Percentiles rank a stretch among this genome's conserved stretches.
phyloP scores from a whole-genome alignment of 176 grass and related monocot species.

The Cenchrus americanus region DNA sequence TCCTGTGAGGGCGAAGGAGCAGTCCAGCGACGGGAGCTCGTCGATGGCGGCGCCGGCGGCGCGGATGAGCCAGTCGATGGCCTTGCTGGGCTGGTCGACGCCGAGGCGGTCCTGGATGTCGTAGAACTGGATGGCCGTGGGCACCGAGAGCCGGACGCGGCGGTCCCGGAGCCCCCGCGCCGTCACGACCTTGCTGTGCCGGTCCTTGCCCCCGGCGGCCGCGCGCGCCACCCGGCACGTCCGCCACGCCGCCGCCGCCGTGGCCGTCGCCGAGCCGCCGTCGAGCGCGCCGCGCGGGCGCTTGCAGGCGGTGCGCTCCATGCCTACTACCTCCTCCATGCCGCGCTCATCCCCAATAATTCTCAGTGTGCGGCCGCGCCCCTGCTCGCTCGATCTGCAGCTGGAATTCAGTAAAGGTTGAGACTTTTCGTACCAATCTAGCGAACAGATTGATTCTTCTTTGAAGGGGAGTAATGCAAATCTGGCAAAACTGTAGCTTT shows the following conservation, averaged over 20 bases:
- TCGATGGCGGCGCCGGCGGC: conserved; percentile 68
- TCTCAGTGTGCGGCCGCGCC: conserved; percentile 24
- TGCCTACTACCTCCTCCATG: conserved; percentile 44
- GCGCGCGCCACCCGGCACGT: conserved; percentile 56
- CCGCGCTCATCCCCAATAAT: conserved; percentile 36
- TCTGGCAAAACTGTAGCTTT: neutral
- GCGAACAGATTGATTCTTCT: neutral
- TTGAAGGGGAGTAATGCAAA: neutral
- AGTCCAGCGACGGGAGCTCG: conserved; percentile 60
- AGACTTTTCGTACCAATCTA: conserved; percentile 1
- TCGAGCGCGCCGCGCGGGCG: conserved; percentile 21
- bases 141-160: conserved; percentile 69
- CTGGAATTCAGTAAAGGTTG: conserved; percentile 13
- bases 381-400: conserved; percentile 26
- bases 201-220: conserved; percentile 69
- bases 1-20: conserved; percentile 43
- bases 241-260: conserved; percentile 46
- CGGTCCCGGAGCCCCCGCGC: conserved; percentile 75
- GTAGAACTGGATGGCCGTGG: conserved; percentile 89
- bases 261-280: neutral
- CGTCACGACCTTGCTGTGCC: conserved; percentile 92
- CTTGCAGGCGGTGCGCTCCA: conserved; percentile 51
- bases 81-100: conserved; percentile 88
- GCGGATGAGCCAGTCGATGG: conserved; percentile 84
- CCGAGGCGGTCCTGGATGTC: conserved; percentile 90